These are phyloP conservation scores for Encephalitozoon cuniculi DNA, from an alignment of 371 early-diverging fungal species.

Conservation along the genomic window DNA sequence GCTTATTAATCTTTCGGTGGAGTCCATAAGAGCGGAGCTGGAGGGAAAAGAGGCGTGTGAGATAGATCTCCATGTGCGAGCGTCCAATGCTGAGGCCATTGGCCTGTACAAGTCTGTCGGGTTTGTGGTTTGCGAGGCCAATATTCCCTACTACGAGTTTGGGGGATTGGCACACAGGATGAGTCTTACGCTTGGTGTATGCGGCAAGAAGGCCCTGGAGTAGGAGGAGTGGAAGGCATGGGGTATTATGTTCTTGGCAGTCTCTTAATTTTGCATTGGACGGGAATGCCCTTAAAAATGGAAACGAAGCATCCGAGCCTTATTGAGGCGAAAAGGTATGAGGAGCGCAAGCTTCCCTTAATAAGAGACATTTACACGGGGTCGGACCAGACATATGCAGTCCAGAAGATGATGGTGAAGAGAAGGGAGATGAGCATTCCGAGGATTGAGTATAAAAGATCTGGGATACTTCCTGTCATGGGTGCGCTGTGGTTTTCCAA, in stretches of 20 bases:
- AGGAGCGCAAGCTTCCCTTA: constrained; percentile 8
- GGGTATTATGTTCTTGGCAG: neutral
- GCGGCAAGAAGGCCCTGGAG: neutral
- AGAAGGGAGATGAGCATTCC: constrained; percentile 33
- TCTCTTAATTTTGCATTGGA: neutral
- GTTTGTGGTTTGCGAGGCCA: neutral
- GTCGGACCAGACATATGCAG: constrained; percentile 28
- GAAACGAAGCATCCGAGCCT: constrained; percentile 20
- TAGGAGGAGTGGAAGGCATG: neutral
- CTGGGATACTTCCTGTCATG: constrained; percentile 43
- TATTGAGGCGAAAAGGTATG: constrained; percentile 41
- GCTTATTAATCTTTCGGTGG: neutral
- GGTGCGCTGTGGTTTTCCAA: constrained; percentile 33
- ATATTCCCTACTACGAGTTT: neutral
- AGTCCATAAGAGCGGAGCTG: neutral
- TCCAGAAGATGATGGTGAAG: constrained; percentile 29
- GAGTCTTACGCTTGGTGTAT: neutral
- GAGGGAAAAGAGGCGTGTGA: neutral
- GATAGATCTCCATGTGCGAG: neutral
- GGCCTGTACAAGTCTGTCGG: neutral
- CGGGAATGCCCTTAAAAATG: neutral
- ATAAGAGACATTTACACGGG: constrained; percentile 21
- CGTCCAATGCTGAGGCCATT: neutral
- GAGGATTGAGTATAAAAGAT: neutral
- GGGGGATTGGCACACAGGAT: neutral